Base-by-base conservation (phyloP, 2,329 filamentous ascomycete species). In the Hypoxylon sp. region DNA sequence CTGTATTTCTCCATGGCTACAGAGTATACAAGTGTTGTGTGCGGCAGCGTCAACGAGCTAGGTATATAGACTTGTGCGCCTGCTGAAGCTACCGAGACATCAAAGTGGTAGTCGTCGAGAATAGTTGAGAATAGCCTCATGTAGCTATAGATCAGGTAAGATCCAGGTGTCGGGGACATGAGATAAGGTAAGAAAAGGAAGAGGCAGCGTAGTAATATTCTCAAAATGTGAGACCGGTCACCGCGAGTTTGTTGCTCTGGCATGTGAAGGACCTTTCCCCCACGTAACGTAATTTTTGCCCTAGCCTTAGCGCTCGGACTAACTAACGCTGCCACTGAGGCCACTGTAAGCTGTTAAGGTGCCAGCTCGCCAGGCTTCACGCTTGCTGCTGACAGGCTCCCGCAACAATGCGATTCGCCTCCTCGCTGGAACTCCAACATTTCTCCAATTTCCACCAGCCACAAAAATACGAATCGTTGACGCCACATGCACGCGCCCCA, bases 1-100 rank as follows among this genome's bases (percentile, higher is more conserved):
- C 91, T 94, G 75, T 91, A 97, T 75, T 96, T 97, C 81, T 97
- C 93, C 93, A 97, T 97, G 3, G 15, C 64, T 35, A 9, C 29
- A 26, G n/a, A 26, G 11, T n/a, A n/a, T n/a, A n/a, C n/a, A 27
- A 7, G 10, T 37, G 24, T 24, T 3, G 18, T n/a, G 20, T 15
- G 15, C 38, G 29, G 15, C 38, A 41, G 38, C 17, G 17, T 40
- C 10, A 40, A 40, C 10, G 29, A 20, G 42, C 33, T 40, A 37
- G 13, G 20, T 37, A 37, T 13, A 24, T 45, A 45, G 15, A 21
- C 35, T 21, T 41, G 38, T n/a, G 20, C 20, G 38, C 13, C 38
- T 6, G 38, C 38, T 24, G 38, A 41, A 41, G 20, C 38, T 41
- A 24, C 38, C 24, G 41, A 27, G 24, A 45, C 41, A 45, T 45